Evolutionary conservation across 257 asterid species (phyloP).

Genomic region (Solanum lignicaule): DNA sequence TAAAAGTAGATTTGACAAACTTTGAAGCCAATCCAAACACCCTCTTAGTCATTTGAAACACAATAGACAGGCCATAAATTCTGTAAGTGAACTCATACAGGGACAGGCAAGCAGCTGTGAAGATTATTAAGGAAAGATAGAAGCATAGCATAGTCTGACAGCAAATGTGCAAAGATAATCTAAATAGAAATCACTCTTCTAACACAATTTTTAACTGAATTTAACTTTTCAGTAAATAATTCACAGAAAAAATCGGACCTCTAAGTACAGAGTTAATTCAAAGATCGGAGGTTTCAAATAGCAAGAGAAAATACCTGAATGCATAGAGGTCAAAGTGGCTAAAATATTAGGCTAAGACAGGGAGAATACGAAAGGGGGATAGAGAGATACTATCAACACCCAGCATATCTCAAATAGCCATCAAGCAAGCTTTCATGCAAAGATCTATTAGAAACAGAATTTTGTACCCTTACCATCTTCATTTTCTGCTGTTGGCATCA

Average conservation of each 20-base stretch:
- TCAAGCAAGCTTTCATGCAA: not conserved
- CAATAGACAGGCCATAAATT: not conserved
- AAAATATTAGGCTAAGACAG: not conserved
- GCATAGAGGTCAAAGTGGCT: not conserved
- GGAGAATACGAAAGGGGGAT: not conserved
- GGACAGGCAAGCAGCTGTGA: not conserved
- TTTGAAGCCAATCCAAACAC: no score
- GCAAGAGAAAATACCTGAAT: not conserved
- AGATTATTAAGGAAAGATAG: not conserved
- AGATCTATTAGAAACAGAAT: constrained; percentile 5
- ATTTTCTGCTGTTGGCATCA: constrained; percentile 62
- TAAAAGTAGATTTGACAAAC: no score
- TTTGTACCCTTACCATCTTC: constrained; percentile 50
- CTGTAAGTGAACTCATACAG: not conserved
- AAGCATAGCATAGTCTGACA: not conserved
- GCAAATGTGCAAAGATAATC: not conserved
- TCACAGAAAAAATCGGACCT: not conserved
- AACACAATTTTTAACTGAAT: not conserved
- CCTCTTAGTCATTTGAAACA: not conserved
- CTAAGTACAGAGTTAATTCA: not conserved
- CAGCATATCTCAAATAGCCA: not conserved
- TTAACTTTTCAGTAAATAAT: not conserved
- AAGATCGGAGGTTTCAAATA: not conserved
- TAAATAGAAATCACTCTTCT: not conserved
- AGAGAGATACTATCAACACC: not conserved